Conservation (phyloP, 2,329 filamentous ascomycete genomes). For the Ceratocystis cacaofunesta region DNA sequence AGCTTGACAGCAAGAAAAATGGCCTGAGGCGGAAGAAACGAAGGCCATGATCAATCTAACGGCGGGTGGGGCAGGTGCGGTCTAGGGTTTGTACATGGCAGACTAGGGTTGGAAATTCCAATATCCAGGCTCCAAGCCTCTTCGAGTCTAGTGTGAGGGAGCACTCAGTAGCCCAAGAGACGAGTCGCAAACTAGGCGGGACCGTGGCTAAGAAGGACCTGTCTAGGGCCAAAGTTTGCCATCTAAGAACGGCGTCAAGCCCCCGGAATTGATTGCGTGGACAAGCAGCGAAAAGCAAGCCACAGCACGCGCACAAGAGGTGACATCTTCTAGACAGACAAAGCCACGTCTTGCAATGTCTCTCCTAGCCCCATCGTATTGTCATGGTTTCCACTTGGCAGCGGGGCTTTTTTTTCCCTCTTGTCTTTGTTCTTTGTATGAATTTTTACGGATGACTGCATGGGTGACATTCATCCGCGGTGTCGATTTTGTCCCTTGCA, state of each 20-base stretch:
- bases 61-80: no score
- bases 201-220: neutral
- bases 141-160: neutral
- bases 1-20: neutral
- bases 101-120: neutral
- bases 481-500: neutral
- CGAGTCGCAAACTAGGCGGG: neutral
- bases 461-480: neutral
- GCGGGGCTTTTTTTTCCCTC: neutral
- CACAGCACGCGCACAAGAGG: neutral
- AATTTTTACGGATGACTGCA: neutral
- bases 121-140: neutral
- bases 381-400: slow-evolving; percentile 1
- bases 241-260: neutral
- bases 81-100: neutral
- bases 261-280: neutral
- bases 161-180: neutral
- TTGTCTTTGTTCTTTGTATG: neutral
- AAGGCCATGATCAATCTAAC: neutral
- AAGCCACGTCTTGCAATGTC: neutral
- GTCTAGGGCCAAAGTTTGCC: neutral
- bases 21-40: neutral
- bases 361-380: neutral
- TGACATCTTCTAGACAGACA: neutral
- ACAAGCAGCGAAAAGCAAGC: neutral